Evolutionary conservation across 352 stramenopile genomes (phyloP), one percentile per base, ranked within the genome.

Genomic region (Vaucheria bursata): DNA sequence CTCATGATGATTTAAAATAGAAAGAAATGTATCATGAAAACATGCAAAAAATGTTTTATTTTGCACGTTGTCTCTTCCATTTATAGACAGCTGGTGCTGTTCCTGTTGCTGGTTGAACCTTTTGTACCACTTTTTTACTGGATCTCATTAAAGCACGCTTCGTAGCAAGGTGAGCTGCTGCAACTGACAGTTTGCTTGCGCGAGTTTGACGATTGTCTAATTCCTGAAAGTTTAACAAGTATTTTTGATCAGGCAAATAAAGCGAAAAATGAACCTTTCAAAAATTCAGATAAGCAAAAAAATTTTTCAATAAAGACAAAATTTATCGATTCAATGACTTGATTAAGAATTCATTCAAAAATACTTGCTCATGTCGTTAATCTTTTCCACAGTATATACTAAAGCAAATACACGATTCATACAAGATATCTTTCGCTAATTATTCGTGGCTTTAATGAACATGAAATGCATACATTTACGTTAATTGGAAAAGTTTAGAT

Each of bases 41-140:
- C n/a, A n/a, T n/a, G n/a, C n/a, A n/a, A n/a, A n/a, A n/a, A n/a
- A n/a, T n/a, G n/a, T n/a, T 66, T 70, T 74, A 86, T 35, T 78
- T 69, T 37, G 80, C 59, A 40, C 83, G 70, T 52, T 87, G 52
- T 35, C 73, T 38, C 66, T 86, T 86, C 81, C 81, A 86, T 53
- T 84, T 86, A 71, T 78, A 86, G 31, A 87, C 77, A 3, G 81
- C 40, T 3, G 69, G 49, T 73, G 84, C 75, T 36, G 78, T 77
- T 68, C 77, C 40, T 53, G 85, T 66, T 36, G 49, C 74, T 0
- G 74, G 65, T 35, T 79, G 32, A 4, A 88, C 70, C 72, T 89
- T 86, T 29, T 59, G 74, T 59, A 87, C 89, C 2, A 74, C 74
- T n/a, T 89, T 89, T 77, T 91, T 93, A 65, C 78, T 68, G 71